These are phyloP conservation scores for Talaromyces sp. DNA, from an alignment of 2,329 filamentous ascomycete species.

Conservation along the genomic window DNA sequence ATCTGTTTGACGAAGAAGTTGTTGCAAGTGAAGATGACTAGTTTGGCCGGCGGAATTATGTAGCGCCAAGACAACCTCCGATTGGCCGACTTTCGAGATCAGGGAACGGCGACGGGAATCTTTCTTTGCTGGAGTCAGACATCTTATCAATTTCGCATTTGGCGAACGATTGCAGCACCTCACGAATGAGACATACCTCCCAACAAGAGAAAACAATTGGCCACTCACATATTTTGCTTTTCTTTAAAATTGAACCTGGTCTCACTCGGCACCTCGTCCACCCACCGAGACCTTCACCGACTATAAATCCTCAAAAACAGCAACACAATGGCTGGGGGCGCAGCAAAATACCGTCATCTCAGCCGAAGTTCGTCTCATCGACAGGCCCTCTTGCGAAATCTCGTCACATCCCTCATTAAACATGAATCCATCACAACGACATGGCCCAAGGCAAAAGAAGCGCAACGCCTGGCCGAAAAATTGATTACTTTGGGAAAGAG, in stretches of 20 bases:
- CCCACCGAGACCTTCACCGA: background rate
- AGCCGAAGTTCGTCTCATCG: slow-evolving; percentile 82
- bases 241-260: background rate
- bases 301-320: background rate
- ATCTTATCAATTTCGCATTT: background rate
- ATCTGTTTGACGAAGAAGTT: background rate
- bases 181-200: background rate
- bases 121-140: slow-evolving; percentile 5
- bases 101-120: slow-evolving; percentile 17
- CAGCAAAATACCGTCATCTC: slow-evolving; percentile 84
- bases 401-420: slow-evolving; percentile 90
- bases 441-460: slow-evolving; percentile 95
- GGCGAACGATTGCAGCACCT: background rate
- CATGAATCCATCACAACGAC: slow-evolving; percentile 93
- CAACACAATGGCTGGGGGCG: slow-evolving; percentile 73
- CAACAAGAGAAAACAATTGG: background rate
- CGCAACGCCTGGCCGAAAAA: slow-evolving; percentile 89
- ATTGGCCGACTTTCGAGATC: slow-evolving; percentile 15
- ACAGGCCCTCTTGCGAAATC: slow-evolving; percentile 87
- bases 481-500: slow-evolving; percentile 90
- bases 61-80: slow-evolving; percentile 2
- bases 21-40: background rate
- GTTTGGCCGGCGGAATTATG: background rate
- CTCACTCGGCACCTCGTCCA: background rate
- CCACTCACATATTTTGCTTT: too few relatives aligned